Conservation (phyloP, 805 yeast genomes). For the Torulaspora microellipsoides region DNA sequence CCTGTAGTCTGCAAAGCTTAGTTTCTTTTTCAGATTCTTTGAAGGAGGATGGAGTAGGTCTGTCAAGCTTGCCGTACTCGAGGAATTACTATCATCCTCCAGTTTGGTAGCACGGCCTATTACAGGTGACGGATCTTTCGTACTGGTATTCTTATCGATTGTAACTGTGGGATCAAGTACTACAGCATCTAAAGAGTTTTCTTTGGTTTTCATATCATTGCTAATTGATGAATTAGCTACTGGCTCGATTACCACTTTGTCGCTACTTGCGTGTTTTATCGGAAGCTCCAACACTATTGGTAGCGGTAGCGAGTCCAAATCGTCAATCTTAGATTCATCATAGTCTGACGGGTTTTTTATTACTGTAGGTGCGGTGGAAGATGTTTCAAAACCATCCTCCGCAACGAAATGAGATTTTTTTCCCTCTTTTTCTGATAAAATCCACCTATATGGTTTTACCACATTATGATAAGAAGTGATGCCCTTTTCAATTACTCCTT, state of each 20-base stretch:
- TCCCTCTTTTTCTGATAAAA: slow-evolving; percentile 4
- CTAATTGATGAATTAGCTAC: not conserved
- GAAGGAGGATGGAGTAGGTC: slow-evolving; percentile 6
- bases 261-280: not conserved
- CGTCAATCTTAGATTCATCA: slow-evolving; percentile 24
- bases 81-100: slow-evolving; percentile 3
- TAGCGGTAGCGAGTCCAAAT: slow-evolving; percentile 23
- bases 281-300: slow-evolving; percentile 21
- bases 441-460: slow-evolving; percentile 11
- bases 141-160: not conserved
- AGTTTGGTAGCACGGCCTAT: not conserved
- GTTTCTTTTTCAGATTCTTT: slow-evolving; percentile 26
- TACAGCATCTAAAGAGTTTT: not conserved
- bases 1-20: slow-evolving; percentile 37
- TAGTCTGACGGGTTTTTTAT: slow-evolving; percentile 14
- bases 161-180: not conserved
- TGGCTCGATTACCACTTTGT: not conserved
- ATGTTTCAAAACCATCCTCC: not conserved
- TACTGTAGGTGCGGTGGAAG: not conserved
- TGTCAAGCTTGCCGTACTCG: slow-evolving; percentile 6
- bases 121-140: not conserved
- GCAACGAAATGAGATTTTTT: not conserved
- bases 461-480: not conserved
- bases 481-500: not conserved
- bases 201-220: not conserved